These are phyloP conservation scores for Diaporthe sp. DNA, from an alignment of 2,329 filamentous ascomycete species.

Conservation along the genomic window DNA sequence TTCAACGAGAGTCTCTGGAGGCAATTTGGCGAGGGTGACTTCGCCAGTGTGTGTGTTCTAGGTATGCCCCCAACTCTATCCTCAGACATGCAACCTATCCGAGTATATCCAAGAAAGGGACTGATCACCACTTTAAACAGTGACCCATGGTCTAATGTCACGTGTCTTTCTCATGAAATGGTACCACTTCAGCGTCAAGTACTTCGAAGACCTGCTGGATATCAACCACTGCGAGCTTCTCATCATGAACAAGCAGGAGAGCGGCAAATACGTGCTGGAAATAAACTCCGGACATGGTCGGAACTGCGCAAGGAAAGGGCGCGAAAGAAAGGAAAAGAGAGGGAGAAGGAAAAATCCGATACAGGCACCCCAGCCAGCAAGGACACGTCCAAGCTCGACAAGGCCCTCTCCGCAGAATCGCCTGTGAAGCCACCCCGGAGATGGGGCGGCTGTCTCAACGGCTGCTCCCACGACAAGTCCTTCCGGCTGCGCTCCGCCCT, in stretches of 20 bases:
- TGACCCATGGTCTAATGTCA: slow-evolving; percentile 97
- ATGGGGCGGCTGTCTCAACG: slow-evolving; percentile 92
- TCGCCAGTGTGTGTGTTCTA: slow-evolving; percentile 91
- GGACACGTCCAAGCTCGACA: slow-evolving; percentile 55
- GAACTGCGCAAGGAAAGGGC: slow-evolving; percentile 78
- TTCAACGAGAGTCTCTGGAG: slow-evolving; percentile 99
- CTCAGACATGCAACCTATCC: background rate
- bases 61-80: slow-evolving; percentile 47
- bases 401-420: slow-evolving; percentile 52
- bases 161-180: slow-evolving; percentile 99
- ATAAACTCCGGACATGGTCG: slow-evolving; percentile 93
- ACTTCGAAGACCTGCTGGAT: slow-evolving; percentile 97
- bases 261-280: slow-evolving; percentile 91
- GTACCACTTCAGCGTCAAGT: slow-evolving; percentile 98
- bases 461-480: slow-evolving; percentile 79
- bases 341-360: slow-evolving; percentile 49
- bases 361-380: slow-evolving; percentile 46
- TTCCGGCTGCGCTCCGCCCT: slow-evolving; percentile 70
- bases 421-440: slow-evolving; percentile 68
- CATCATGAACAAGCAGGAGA: slow-evolving; percentile 88
- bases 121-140: slow-evolving; percentile 51
- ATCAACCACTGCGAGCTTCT: slow-evolving; percentile 99
- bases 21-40: slow-evolving; percentile 92
- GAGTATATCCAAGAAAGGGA: background rate
- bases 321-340: slow-evolving; percentile 58